Evolutionary conservation across 139 green algal genomes (phyloP).

Genomic region (Tetradesmus lagerheimii): DNA sequence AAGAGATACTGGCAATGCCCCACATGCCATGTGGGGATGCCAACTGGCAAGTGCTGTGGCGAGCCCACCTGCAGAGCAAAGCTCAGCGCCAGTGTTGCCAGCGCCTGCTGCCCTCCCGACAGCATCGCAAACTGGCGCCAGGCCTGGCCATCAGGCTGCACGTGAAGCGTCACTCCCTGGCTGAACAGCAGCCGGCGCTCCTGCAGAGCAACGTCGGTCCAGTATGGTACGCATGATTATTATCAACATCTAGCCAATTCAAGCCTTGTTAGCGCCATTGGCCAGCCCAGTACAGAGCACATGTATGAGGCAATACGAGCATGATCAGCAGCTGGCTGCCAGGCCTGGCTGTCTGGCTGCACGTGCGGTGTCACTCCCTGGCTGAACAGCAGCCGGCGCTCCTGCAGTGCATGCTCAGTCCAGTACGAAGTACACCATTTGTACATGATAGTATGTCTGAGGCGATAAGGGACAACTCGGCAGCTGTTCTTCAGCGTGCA

Average conservation of each 20-base stretch:
- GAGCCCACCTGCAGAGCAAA: constrained; percentile 79
- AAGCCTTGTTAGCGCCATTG: too few relatives aligned
- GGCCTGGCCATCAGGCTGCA: constrained; percentile 72
- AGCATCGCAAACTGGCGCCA: constrained; percentile 80
- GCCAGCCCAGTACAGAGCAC: too few relatives aligned
- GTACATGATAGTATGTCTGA: too few relatives aligned
- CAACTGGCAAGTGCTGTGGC: neutral
- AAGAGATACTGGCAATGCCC: too few relatives aligned
- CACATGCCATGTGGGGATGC: too few relatives aligned
- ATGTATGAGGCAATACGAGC: too few relatives aligned
- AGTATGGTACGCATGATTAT: too few relatives aligned
- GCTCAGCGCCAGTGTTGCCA: constrained; percentile 82
- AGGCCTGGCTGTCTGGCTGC: constrained; percentile 73
- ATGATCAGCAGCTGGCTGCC: constrained; percentile 69
- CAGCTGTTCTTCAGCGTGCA: neutral
- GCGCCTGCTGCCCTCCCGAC: constrained; percentile 86
- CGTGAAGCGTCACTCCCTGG: constrained; percentile 70
- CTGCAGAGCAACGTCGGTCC: too few relatives aligned
- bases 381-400: constrained; percentile 67
- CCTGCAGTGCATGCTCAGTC: constrained; percentile 54
- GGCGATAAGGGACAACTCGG: too few relatives aligned
- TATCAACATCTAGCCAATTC: too few relatives aligned
- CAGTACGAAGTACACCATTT: constrained; percentile 48
- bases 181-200: constrained; percentile 71
- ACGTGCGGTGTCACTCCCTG: constrained; percentile 74